Evolutionary conservation across 1,284 basidiomycete species (phyloP).

Genomic region (Sporisorium graminicola): DNA sequence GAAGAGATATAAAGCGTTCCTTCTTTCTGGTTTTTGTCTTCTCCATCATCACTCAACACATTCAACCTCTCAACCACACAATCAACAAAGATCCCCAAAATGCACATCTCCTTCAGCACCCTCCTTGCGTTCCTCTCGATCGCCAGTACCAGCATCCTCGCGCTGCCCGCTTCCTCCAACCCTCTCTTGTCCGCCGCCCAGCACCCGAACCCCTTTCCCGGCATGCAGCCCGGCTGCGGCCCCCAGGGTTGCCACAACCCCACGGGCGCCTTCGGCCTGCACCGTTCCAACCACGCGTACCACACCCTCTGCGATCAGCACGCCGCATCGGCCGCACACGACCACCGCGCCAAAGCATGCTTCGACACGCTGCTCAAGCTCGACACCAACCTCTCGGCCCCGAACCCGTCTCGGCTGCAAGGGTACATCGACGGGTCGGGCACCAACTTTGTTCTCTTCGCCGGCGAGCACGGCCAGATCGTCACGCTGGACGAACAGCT

Average conservation of each 20-base stretch:
- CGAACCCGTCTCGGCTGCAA: slow-evolving; percentile 5
- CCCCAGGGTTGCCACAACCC: slow-evolving; percentile 16
- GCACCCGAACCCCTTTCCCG: not conserved
- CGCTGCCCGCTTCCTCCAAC: not conserved
- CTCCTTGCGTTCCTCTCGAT: slow-evolving; percentile 1
- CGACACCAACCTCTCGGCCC: slow-evolving; percentile 10
- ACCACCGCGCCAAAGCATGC: slow-evolving; percentile 10
- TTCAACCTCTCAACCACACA: not conserved
- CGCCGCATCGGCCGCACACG: not conserved
- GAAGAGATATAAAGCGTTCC: not conserved
- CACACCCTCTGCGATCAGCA: slow-evolving; percentile 13
- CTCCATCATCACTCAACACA: not conserved
- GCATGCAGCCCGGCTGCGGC: slow-evolving; percentile 24
- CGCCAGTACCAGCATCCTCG: not conserved
- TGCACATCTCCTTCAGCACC: slow-evolving; percentile 4
- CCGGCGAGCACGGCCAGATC: slow-evolving; percentile 20
- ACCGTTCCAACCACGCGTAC: not conserved
- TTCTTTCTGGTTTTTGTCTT: not conserved
- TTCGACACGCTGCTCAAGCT: slow-evolving; percentile 19
- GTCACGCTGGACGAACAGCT: slow-evolving; percentile 14
- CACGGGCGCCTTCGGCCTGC: slow-evolving; percentile 11
- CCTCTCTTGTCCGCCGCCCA: not conserved
- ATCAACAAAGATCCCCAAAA: not conserved
- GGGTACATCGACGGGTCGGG: slow-evolving; percentile 22
- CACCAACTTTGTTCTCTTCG: slow-evolving; percentile 26